phyloP scores from a whole-genome alignment of 78 protist genomes.

The Dictyostelium intermedium region DNA sequence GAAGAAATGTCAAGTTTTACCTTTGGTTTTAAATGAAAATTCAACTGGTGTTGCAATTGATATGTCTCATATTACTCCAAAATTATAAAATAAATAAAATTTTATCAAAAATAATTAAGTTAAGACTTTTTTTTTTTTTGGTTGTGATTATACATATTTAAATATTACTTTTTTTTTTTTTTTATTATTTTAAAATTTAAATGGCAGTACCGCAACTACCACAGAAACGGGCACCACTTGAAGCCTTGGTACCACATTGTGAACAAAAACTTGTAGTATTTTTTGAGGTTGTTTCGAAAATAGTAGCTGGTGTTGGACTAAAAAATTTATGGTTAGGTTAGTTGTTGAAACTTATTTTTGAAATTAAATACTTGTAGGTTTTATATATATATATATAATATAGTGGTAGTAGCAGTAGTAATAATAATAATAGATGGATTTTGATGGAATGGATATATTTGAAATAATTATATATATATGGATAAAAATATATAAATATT shows the following conservation, averaged over 20 bases:
- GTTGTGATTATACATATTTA: neutral
- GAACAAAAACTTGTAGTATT: neutral
- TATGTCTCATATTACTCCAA: conserved; percentile 3
- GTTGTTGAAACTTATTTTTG: neutral
- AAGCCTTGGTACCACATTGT: conserved; percentile 10
- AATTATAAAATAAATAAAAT: neutral
- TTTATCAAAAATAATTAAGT: neutral
- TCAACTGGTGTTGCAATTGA: conserved; percentile 40
- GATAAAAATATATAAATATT: neutral
- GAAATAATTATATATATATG: neutral
- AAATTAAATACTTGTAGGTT: neutral
- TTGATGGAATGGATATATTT: neutral
- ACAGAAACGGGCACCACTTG: conserved; percentile 16
- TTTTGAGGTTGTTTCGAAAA: neutral
- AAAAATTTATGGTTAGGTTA: neutral
- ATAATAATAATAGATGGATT: no score
- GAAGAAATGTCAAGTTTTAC: conserved; percentile 47
- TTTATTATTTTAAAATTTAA: neutral
- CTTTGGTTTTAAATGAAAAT: conserved; percentile 51
- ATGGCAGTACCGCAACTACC: conserved; percentile 24
- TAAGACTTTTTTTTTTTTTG: neutral
- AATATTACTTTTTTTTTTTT: neutral
- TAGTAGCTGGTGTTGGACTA: neutral
- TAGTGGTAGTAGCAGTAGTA: neutral
- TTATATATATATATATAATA: neutral